Evolutionary conservation across 2,329 filamentous ascomycete genomes (phyloP), one percentile per base, ranked within the genome.

Genomic region (Aspergillus pseudotamarii): DNA sequence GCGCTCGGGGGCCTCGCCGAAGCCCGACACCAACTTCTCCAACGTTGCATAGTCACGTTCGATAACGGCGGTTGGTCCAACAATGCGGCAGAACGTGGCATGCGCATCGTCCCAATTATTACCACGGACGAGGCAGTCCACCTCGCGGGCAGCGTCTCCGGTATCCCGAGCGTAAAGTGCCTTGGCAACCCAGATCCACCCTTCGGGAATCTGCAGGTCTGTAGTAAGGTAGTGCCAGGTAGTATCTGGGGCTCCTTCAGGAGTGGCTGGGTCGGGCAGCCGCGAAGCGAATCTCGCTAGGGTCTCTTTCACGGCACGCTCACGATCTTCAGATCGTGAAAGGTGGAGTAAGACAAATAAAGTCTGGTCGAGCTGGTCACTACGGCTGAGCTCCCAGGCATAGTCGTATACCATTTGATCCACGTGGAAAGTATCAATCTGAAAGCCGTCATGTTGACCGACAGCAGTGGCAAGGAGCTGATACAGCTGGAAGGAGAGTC

Each of bases 171-270:
- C 93, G 77, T 91, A 90, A 16, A 94, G 83, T 14, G 94, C 94
- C 73, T 94, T 92, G 21, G 95, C 92, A 64, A 92, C 88, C 88
- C 92, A 96, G 57, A 98, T 84, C 93, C 94, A 96, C 4, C 85
- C 77, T 1, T 84, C 78, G 0, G 94, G 93, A 48, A 98, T 86
- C 66, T 87, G 86, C 59, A 94, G 86, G 36, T 86, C 87, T 51
- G 85, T 80, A 0, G 85, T 85, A 26, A 95, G 81, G 16, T 85
- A 84, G 12, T 78, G 80, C 76, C 89, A 92, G 59, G 79, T 84
- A 19, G 79, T 74, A 65, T 76, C 71, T 23, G 73, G 67, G 4
- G 71, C 69, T 28, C 75, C 75, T 51, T 77, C 72, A 6, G 85
- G 83, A 10, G 83, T 81, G 57, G 89, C 84, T 3, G 84, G 81